Conservation (phyloP, 176 grass and related monocot species). For the Musa acuminata region DNA sequence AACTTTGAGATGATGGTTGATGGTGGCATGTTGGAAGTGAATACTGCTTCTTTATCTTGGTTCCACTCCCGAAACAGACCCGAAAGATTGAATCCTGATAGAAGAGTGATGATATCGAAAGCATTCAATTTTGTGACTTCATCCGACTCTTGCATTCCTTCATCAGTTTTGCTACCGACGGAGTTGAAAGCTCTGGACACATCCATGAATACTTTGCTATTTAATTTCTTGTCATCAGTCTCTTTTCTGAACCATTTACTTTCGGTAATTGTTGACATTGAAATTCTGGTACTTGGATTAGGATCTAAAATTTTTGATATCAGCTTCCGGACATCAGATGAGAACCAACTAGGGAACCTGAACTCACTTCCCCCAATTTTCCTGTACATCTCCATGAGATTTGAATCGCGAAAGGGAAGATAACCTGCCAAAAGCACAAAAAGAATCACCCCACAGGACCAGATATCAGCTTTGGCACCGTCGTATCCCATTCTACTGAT, state of each 20-base stretch:
- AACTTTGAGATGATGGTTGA: constrained; percentile 33
- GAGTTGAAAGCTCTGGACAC: no score
- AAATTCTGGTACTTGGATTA: neutral
- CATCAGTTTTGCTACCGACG: constrained; percentile 16
- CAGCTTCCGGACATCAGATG: neutral
- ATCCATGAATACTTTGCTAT: no score
- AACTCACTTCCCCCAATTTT: constrained; percentile 2
- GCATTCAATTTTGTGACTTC: constrained; percentile 33
- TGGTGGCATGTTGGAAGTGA: constrained; percentile 35
- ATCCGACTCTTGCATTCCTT: constrained; percentile 9
- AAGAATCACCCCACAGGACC: no score
- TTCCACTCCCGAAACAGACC: constrained; percentile 38
- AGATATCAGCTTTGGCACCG: no score
- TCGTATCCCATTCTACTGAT: no score
- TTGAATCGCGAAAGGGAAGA: neutral
- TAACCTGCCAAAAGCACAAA: no score
- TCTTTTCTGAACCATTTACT: neutral
- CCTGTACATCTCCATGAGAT: neutral
- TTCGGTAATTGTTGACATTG: neutral
- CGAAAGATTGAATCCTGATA: constrained; percentile 44
- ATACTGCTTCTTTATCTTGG: constrained; percentile 25
- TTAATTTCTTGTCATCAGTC: no score
- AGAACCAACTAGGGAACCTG: constrained; percentile 4
- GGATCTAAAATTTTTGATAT: neutral
- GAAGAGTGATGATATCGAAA: constrained; percentile 51